Evolutionary conservation across 345 rosid genomes (phyloP).

Genomic region (Limnanthes douglasii): DNA sequence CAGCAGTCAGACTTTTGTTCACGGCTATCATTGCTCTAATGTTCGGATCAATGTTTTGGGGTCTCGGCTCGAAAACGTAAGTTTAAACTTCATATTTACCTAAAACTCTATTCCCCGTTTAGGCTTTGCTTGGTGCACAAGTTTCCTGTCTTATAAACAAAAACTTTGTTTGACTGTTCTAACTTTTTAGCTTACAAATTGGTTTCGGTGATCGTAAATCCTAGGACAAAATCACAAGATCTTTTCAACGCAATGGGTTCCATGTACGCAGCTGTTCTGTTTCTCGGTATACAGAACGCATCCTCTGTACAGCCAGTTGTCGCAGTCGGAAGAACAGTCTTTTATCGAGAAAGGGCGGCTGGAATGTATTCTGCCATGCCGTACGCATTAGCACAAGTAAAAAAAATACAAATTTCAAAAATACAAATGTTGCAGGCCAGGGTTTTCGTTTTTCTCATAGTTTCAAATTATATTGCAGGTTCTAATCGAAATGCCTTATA

Average conservation of each 20-base stretch:
- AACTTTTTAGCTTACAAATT: background rate
- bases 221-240: conserved; percentile 29
- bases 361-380: conserved; percentile 81
- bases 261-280: conserved; percentile 54
- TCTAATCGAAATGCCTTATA: conserved; percentile 35
- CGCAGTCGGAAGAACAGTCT: conserved; percentile 54
- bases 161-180: background rate
- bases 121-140: background rate
- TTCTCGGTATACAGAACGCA: conserved; percentile 52
- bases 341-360: conserved; percentile 66
- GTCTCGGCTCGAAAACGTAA: conserved; percentile 52
- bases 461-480: conserved; percentile 13
- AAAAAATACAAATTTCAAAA: background rate
- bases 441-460: background rate
- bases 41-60: conserved; percentile 66
- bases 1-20: conserved; percentile 50
- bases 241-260: conserved; percentile 62
- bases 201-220: too few relatives aligned
- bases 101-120: background rate
- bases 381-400: conserved; percentile 49
- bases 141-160: background rate
- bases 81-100: conserved; percentile 1
- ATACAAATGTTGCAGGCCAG: background rate
- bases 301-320: conserved; percentile 55
- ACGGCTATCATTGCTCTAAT: conserved; percentile 36